These are phyloP conservation scores for Raphanus sativus DNA, from an alignment of 345 rosid genomes.

Conservation along the genomic window DNA sequence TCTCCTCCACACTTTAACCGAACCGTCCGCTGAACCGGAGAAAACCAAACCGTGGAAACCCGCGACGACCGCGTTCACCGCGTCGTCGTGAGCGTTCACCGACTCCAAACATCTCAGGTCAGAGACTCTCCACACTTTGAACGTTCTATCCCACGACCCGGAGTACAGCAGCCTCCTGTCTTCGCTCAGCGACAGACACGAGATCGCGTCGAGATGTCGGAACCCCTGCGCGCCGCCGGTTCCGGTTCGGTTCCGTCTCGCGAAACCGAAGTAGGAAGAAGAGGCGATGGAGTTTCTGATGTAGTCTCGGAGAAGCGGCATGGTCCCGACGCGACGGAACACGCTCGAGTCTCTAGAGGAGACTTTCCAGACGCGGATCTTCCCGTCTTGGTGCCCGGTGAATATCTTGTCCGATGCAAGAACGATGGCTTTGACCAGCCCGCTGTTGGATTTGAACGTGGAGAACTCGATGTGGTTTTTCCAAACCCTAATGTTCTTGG, in stretches of 20 bases:
- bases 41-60: slow-evolving; percentile 83
- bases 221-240: slow-evolving; percentile 46
- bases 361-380: slow-evolving; percentile 75
- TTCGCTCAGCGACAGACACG: slow-evolving; percentile 72
- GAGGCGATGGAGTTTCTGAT: slow-evolving; percentile 58
- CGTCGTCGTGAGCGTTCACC: slow-evolving; percentile 73
- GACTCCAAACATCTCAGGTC: slow-evolving; percentile 78
- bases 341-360: slow-evolving; percentile 47
- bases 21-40: slow-evolving; percentile 87
- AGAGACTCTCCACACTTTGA: slow-evolving; percentile 77
- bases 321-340: slow-evolving; percentile 63
- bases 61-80: slow-evolving; percentile 64
- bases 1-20: slow-evolving; percentile 85
- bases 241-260: slow-evolving; percentile 43
- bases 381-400: slow-evolving; percentile 92
- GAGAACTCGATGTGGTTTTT: slow-evolving; percentile 68
- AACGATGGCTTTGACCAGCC: slow-evolving; percentile 80
- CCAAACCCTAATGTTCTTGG: slow-evolving; percentile 93
- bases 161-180: slow-evolving; percentile 63
- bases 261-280: slow-evolving; percentile 54
- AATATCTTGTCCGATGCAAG: slow-evolving; percentile 64
- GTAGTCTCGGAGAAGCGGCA: slow-evolving; percentile 65
- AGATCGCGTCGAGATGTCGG: slow-evolving; percentile 74
- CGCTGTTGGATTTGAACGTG: slow-evolving; percentile 78
- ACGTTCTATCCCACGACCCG: slow-evolving; percentile 87